Base-by-base conservation (phyloP, 129 eudicot genomes). In the Chrysanthemum lavandulifolium region DNA sequence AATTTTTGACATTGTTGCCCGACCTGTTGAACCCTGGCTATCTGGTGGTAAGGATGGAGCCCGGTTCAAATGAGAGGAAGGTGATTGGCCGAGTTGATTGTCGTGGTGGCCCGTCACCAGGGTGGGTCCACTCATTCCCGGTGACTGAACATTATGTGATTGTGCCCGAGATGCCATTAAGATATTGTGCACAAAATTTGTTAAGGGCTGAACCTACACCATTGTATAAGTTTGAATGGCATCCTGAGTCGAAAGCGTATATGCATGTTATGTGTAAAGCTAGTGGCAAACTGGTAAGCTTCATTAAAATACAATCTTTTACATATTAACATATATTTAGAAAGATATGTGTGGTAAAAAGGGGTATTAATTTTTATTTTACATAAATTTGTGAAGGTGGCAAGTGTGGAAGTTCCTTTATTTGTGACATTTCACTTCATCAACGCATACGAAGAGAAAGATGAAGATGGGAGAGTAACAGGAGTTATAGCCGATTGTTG, bases 41-140 rank as follows among this genome's bases (percentile, higher is more conserved):
- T 68, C 18, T 88, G 62, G 96, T 87, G 65, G 99, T 80, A 73
- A 86, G 90, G 68, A 95, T 95, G 99, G 89, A 79, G 52, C 74
- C 96, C 0, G 96, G 96, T 60, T 79, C 90, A 1, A 91, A 91
- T 53, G 90, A 85, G 75, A 85, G 97, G 78, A 87, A 86, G 80
- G 86, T 88, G 36, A 86, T 95, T 15, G 99, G 99, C 6, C 75
- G 99, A 74, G 96, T 91, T 47, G 69, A 75, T 21, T 95, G 99
- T 65, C 84, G 95, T 56, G 96, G 91, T 16, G 97, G 99, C 25
- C 97, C 99, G 4, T 65, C 96, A 0, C 87, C 97, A 0, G 99
- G 99, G 1, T 95, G 99, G 99, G 99, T 91, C 78, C 99, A 95
- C 71, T 95, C 99, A 29, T 95, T 95, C 62, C 97, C 99, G 0